Percentiles rank a stretch among this genome's conserved stretches.
These are phyloP conservation scores for Rhodotorula sp. DNA, from an alignment of 1,284 basidiomycete genomes.

Conservation along the genomic window DNA sequence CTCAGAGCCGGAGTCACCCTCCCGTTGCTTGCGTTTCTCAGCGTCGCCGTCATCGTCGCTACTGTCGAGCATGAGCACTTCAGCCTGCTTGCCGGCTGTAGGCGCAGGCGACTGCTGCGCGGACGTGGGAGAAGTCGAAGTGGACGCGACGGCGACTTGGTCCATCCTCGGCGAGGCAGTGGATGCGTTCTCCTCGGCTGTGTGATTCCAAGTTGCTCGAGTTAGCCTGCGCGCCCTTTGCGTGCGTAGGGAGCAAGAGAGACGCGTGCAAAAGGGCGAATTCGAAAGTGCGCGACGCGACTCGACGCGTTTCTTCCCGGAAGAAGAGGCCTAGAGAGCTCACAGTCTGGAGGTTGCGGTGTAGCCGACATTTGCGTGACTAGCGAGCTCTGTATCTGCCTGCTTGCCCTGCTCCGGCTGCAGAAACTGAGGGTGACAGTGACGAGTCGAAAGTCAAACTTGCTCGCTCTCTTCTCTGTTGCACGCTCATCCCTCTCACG, in stretches of 20 bases:
- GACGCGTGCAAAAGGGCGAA: neutral
- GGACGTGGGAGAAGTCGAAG: constrained; percentile 5
- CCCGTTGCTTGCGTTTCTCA: neutral
- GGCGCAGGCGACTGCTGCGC: neutral
- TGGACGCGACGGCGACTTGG: neutral
- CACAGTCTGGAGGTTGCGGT: too few species aligned
- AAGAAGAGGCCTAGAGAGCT: too few species aligned
- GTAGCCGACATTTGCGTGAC: too few species aligned
- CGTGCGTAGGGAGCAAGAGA: neutral
- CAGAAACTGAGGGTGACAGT: too few species aligned
- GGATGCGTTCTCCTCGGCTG: too few species aligned
- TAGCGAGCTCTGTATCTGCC: too few species aligned
- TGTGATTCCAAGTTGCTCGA: too few species aligned
- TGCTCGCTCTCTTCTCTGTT: too few species aligned
- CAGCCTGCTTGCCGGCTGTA: neutral
- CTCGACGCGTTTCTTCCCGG: constrained; percentile 1
- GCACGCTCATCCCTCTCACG: neutral
- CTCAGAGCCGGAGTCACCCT: neutral
- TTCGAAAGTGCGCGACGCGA: neutral
- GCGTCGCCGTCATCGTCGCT: neutral
- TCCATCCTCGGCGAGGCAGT: neutral
- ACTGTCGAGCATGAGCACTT: neutral
- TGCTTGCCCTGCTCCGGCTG: too few species aligned
- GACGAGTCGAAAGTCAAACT: too few species aligned
- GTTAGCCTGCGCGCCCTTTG: neutral